phyloP scores from a whole-genome alignment of 2,329 filamentous ascomycete species.

The Pestalotiopsis sp. region DNA sequence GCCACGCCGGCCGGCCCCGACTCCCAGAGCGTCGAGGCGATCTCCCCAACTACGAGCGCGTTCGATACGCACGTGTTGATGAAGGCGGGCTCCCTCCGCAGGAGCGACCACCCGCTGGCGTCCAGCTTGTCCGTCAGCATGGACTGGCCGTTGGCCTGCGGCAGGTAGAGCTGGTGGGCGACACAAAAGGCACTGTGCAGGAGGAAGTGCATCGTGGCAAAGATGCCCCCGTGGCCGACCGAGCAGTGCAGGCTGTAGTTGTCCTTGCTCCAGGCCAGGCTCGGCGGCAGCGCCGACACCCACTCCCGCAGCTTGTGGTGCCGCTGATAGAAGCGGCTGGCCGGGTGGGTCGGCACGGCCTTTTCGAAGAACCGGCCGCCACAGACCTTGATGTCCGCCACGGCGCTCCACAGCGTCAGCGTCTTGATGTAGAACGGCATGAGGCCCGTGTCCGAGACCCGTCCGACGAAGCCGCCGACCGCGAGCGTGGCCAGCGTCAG shows the following conservation, averaged over 20 bases:
- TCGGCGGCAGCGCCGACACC: conserved; percentile 1
- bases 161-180: conserved; percentile 8
- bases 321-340: conserved; percentile 9
- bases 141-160: conserved; percentile 6
- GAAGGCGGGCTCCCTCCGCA: conserved; percentile 7
- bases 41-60: conserved; percentile 4
- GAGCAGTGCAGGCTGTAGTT: conserved; percentile 7
- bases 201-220: conserved; percentile 11
- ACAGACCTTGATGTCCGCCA: conserved; percentile 10
- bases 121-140: conserved; percentile 8
- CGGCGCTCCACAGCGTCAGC: conserved; percentile 8
- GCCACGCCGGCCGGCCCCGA: not conserved
- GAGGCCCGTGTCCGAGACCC: conserved; percentile 8
- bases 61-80: conserved; percentile 11
- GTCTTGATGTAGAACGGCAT: conserved; percentile 12
- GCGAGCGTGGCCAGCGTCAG: conserved; percentile 4
- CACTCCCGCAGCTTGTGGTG: conserved; percentile 9
- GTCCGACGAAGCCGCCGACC: conserved; percentile 7
- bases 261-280: conserved; percentile 8
- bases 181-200: conserved; percentile 11
- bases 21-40: conserved; percentile 5
- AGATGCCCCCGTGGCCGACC: conserved; percentile 1
- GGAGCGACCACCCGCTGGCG: conserved; percentile 6
- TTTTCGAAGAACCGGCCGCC: conserved; percentile 11
- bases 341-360: conserved; percentile 8